Percentiles rank a stretch among this genome's conserved stretches.
These are phyloP conservation scores for Sphaerulina vaccinii DNA, from an alignment of 2,329 filamentous ascomycete species.

Conservation along the genomic window DNA sequence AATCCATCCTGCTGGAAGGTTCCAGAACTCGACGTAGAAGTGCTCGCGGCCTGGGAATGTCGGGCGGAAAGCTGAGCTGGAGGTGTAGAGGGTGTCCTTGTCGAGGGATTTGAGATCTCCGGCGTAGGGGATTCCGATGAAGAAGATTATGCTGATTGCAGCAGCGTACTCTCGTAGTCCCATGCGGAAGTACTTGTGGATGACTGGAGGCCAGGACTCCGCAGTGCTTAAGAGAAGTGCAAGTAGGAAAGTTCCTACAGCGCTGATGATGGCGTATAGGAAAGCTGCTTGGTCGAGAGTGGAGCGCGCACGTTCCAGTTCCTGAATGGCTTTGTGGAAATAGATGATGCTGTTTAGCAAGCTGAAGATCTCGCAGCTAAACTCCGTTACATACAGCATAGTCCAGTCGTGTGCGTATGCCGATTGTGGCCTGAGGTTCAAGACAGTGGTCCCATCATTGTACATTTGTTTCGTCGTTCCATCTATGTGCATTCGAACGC, in stretches of 20 bases:
- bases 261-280: slow-evolving; percentile 64
- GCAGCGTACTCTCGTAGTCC: slow-evolving; percentile 64
- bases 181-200: slow-evolving; percentile 57
- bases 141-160: slow-evolving; percentile 65
- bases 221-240: slow-evolving; percentile 63
- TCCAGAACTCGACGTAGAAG: slow-evolving; percentile 66
- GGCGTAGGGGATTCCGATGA: slow-evolving; percentile 61
- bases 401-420: slow-evolving; percentile 62
- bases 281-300: slow-evolving; percentile 61
- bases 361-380: slow-evolving; percentile 66
- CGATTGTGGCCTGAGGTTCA: neutral
- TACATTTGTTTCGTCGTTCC: too few relatives aligned
- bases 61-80: slow-evolving; percentile 4
- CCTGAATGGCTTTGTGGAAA: slow-evolving; percentile 62
- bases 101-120: slow-evolving; percentile 60
- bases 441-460: neutral
- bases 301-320: slow-evolving; percentile 59
- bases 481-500: too few relatives aligned
- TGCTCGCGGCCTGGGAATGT: slow-evolving; percentile 48
- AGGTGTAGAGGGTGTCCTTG: slow-evolving; percentile 41
- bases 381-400: slow-evolving; percentile 68
- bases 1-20: slow-evolving; percentile 58
- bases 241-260: slow-evolving; percentile 61
- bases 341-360: slow-evolving; percentile 67
- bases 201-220: slow-evolving; percentile 50